These are phyloP conservation scores for Cutaneotrichosporon cutaneum DNA, from an alignment of 1,284 basidiomycete species.

Conservation along the genomic window DNA sequence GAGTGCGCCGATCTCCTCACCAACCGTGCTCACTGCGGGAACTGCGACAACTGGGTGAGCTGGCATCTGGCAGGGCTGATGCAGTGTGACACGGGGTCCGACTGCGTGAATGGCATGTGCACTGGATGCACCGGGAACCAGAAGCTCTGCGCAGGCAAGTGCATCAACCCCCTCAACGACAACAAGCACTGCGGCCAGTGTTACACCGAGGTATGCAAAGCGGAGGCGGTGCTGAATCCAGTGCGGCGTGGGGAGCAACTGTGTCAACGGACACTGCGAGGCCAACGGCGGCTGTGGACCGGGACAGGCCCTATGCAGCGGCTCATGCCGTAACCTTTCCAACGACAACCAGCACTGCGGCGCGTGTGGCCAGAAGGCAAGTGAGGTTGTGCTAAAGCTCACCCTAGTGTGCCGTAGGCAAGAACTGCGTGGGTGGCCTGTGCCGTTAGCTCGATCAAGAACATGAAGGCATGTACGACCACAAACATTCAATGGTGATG, in stretches of 20 bases:
- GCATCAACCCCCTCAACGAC: not conserved
- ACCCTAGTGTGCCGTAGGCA: not conserved
- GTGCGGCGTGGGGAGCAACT: not conserved
- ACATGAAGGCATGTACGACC: not conserved
- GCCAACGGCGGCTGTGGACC: not conserved
- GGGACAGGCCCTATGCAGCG: not conserved
- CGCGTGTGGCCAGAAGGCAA: not conserved
- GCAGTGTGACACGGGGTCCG: not conserved
- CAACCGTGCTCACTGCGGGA: not conserved
- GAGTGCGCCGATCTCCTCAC: not conserved
- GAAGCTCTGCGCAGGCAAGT: not conserved
- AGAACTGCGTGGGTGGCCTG: not conserved
- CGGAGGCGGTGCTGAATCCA: not conserved
- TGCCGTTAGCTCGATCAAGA: not conserved
- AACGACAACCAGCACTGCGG: not conserved
- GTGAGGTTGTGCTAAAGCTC: not conserved
- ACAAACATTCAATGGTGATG: not conserved
- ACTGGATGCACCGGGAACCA: not conserved
- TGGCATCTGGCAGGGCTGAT: not conserved
- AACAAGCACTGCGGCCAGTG: not conserved
- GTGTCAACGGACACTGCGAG: not conserved
- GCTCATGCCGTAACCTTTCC: not conserved
- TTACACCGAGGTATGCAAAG: not conserved
- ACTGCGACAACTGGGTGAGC: not conserved
- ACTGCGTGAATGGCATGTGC: not conserved